These are phyloP conservation scores for Endoconidiophora polonica DNA, from an alignment of 2,329 filamentous ascomycete genomes.

Conservation along the genomic window DNA sequence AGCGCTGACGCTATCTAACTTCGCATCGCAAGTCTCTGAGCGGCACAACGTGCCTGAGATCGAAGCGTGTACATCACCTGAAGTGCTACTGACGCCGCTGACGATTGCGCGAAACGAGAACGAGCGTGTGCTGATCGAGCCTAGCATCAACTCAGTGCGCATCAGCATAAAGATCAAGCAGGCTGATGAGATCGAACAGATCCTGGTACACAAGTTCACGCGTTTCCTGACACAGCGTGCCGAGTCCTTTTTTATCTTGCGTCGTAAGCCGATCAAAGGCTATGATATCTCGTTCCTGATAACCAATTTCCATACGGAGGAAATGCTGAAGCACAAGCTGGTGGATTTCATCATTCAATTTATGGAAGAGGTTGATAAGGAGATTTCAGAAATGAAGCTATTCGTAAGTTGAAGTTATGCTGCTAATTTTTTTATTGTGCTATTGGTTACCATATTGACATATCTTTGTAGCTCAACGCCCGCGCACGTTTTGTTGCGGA, in stretches of 20 bases:
- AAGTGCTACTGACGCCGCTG: conserved; percentile 82
- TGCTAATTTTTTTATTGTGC: not conserved
- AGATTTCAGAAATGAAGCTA: conserved; percentile 99
- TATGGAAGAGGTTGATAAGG: conserved; percentile 99
- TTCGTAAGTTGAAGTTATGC: conserved; percentile 49
- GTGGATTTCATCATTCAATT: conserved; percentile 99
- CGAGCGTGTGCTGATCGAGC: conserved; percentile 89
- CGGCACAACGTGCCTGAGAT: conserved; percentile 97
- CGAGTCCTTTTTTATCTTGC: conserved; percentile 90
- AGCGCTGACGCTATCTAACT: conserved; percentile 78
- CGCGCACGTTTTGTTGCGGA: conserved; percentile 95
- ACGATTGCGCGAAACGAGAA: conserved; percentile 91
- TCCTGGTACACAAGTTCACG: conserved; percentile 96
- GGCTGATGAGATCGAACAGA: conserved; percentile 96
- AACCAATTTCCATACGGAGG: conserved; percentile 96
- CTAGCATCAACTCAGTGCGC: conserved; percentile 89
- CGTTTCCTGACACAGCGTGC: conserved; percentile 90
- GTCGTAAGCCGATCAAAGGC: conserved; percentile 88
- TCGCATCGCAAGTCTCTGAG: conserved; percentile 91
- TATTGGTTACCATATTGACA: conserved; percentile 13
- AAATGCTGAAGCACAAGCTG: conserved; percentile 97
- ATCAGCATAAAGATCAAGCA: conserved; percentile 99
- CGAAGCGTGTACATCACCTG: conserved; percentile 80
- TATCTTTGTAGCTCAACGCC: conserved; percentile 59
- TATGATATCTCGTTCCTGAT: conserved; percentile 99